Evolutionary conservation across 352 stramenopile genomes (phyloP).

Genomic region (Phytophthora uliginosa): DNA sequence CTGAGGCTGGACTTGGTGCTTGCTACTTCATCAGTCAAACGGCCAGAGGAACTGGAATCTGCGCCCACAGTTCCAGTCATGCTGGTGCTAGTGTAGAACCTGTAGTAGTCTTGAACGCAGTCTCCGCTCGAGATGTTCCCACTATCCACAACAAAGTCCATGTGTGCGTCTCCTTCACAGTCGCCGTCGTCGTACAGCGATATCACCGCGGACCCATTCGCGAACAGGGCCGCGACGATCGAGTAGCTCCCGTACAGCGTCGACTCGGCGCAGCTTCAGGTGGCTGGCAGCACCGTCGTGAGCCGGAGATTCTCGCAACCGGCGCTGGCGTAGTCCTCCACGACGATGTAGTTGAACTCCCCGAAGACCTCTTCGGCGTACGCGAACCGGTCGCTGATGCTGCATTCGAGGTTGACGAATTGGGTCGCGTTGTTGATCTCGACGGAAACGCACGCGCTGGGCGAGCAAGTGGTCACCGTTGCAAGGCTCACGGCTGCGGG

Average conservation of each 20-base stretch:
- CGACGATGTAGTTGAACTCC: constrained; percentile 37
- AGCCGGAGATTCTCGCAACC: constrained; percentile 24
- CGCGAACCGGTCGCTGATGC: constrained; percentile 31
- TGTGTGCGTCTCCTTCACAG: constrained; percentile 7
- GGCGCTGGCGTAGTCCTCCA: constrained; percentile 26
- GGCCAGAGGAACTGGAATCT: not conserved
- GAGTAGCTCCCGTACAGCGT: constrained; percentile 25
- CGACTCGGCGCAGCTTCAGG: constrained; percentile 20
- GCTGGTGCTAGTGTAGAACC: constrained; percentile 31
- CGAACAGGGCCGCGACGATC: constrained; percentile 28
- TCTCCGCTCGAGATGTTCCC: constrained; percentile 31
- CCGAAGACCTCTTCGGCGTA: constrained; percentile 29
- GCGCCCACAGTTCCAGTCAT: not conserved
- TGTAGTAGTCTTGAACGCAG: constrained; percentile 35
- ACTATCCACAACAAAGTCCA: constrained; percentile 27
- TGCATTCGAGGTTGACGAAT: constrained; percentile 24
- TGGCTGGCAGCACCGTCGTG: constrained; percentile 29
- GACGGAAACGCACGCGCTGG: constrained; percentile 9
- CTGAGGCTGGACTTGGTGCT: constrained; percentile 5
- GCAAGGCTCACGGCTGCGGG: constrained; percentile 19
- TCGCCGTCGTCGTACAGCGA: constrained; percentile 13
- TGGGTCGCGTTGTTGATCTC: constrained; percentile 22
- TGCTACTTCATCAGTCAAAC: not conserved
- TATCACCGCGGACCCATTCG: constrained; percentile 35
- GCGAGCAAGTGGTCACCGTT: constrained; percentile 12